Conservation (phyloP, 2,329 filamentous ascomycete genomes). For the Ilyonectria robusta region DNA sequence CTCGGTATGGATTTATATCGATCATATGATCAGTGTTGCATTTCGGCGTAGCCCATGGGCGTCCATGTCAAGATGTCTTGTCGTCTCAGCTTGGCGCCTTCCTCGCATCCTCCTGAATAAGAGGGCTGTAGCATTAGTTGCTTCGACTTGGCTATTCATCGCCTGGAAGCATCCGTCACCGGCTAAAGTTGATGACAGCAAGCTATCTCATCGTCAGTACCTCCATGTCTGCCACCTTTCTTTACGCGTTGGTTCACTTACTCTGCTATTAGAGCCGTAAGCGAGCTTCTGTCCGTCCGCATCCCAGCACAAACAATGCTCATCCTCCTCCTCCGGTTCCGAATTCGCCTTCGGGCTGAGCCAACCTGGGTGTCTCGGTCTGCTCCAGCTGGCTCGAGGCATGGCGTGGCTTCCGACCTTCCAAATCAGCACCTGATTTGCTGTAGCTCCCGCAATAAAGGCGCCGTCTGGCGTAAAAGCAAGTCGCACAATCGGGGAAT, state of each 20-base stretch:
- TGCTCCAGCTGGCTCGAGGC: slow-evolving; percentile 73
- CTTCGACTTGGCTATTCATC: neutral
- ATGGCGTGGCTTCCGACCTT: slow-evolving; percentile 72
- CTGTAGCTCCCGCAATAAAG: slow-evolving; percentile 74
- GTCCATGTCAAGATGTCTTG: slow-evolving; percentile 15
- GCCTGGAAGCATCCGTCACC: slow-evolving; percentile 44
- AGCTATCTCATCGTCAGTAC: slow-evolving; percentile 53
- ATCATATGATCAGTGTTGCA: slow-evolving; percentile 8
- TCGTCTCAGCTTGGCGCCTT: slow-evolving; percentile 8
- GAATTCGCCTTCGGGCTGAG: slow-evolving; percentile 68
- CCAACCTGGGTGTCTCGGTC: slow-evolving; percentile 70
- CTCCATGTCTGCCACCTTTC: neutral
- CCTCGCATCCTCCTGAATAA: slow-evolving; percentile 1
- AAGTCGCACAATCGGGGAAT: slow-evolving; percentile 69
- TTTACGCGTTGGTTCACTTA: slow-evolving; percentile 57
- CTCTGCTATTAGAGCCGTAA: slow-evolving; percentile 74
- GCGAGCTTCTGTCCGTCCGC: slow-evolving; percentile 72
- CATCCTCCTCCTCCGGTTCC: slow-evolving; percentile 71
- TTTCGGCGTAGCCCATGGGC: slow-evolving; percentile 17
- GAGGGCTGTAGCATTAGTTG: neutral
- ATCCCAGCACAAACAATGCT: slow-evolving; percentile 75
- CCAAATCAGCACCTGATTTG: slow-evolving; percentile 73
- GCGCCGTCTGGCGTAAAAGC: slow-evolving; percentile 75
- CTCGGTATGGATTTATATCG: slow-evolving; percentile 10
- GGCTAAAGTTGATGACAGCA: slow-evolving; percentile 66